phyloP scores from a whole-genome alignment of 495 filamentous ascomycete species.

The Chaetomidium leptoderma region DNA sequence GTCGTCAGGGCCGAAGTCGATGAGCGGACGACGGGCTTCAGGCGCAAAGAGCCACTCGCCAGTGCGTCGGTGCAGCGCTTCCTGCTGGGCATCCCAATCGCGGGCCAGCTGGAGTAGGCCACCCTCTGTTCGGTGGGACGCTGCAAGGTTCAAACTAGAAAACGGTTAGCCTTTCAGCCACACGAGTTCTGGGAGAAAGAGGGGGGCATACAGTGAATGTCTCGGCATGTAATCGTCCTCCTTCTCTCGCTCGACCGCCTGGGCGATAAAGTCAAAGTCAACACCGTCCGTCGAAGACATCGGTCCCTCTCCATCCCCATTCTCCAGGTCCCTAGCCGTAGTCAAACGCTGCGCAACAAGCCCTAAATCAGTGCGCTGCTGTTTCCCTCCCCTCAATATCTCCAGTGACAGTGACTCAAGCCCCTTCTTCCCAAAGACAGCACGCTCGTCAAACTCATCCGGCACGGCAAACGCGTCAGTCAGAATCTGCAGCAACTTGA shows the following conservation, averaged over 20 bases:
- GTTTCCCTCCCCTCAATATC: neutral
- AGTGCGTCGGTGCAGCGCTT: conserved; percentile 10
- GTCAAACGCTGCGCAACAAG: conserved; percentile 16
- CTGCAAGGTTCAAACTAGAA: conserved; percentile 20
- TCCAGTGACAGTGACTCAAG: neutral
- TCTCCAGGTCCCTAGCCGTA: neutral
- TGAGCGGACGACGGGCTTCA: conserved; percentile 13
- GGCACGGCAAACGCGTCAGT: conserved; percentile 27
- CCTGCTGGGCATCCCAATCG: conserved; percentile 20
- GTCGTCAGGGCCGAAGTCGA: conserved; percentile 20
- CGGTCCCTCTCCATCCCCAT: neutral
- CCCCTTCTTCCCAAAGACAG: conserved; percentile 8
- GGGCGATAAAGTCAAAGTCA: conserved; percentile 14
- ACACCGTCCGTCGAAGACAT: neutral
- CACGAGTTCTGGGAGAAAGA: neutral
- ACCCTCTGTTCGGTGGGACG: neutral
- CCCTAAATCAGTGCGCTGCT: conserved; percentile 2
- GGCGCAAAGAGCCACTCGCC: conserved; percentile 13
- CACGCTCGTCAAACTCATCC: conserved; percentile 28
- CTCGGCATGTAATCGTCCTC: conserved; percentile 26
- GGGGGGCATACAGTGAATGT: conserved; percentile 25
- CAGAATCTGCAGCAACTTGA: conserved; percentile 9
- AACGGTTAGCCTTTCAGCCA: conserved; percentile 7
- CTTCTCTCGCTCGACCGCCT: conserved; percentile 16
- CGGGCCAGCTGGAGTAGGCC: conserved; percentile 19